A percentile compares a stretch with the other conserved stretches of the same genome.
phyloP scores from a whole-genome alignment of 306 rosid genomes.

The Cicer yamashitae region DNA sequence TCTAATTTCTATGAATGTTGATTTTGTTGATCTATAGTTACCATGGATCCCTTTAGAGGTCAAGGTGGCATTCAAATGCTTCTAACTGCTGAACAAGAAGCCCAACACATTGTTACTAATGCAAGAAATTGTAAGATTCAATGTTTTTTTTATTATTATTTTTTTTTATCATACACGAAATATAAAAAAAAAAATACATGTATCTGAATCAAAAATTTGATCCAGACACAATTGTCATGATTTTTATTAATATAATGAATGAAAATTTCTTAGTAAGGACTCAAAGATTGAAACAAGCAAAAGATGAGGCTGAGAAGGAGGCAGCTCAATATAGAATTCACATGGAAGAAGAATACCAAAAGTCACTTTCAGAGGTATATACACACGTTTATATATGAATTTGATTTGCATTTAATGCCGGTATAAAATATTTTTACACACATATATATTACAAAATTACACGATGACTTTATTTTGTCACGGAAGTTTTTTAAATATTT shows the following conservation, averaged over 20 bases:
- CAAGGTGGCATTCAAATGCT: slow-evolving; percentile 93
- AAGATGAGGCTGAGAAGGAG: slow-evolving; percentile 78
- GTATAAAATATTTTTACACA: no score
- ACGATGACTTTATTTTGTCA: no score
- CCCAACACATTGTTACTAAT: slow-evolving; percentile 67
- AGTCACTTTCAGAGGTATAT: slow-evolving; percentile 64
- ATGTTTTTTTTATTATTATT: background rate
- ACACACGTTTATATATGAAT: background rate
- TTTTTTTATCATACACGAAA: background rate
- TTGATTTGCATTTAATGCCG: background rate
- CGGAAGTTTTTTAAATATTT: no score
- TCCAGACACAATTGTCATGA: background rate
- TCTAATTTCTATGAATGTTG: slow-evolving; percentile 23
- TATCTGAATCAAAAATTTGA: background rate
- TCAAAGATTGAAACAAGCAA: slow-evolving; percentile 73
- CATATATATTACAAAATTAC: no score
- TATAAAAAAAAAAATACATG: no score
- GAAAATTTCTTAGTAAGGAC: slow-evolving; percentile 57
- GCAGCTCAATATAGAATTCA: slow-evolving; percentile 58
- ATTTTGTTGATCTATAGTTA: slow-evolving; percentile 37
- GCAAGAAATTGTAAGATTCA: slow-evolving; percentile 74
- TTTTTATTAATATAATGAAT: slow-evolving; percentile 18
- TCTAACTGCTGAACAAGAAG: slow-evolving; percentile 85
- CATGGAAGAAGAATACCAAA: slow-evolving; percentile 74
- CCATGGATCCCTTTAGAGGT: slow-evolving; percentile 79